A percentile compares a stretch with the other conserved stretches of the same genome.
phyloP scores from a whole-genome alignment of 345 rosid genomes.

The Laguncularia racemosa region DNA sequence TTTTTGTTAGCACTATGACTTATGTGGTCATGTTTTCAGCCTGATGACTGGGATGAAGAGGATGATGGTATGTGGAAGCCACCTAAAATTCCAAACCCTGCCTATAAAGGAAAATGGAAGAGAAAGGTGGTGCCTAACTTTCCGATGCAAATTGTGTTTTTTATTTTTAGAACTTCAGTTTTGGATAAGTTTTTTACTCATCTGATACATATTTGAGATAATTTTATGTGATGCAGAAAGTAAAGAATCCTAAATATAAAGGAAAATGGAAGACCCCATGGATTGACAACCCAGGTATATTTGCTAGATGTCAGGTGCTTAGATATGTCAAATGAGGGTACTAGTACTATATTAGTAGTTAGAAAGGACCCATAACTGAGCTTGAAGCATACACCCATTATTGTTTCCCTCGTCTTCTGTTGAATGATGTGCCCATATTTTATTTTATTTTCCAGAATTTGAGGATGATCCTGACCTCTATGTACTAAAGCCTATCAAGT shows the following conservation, averaged over 20 bases:
- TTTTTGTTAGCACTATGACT: constrained; percentile 1
- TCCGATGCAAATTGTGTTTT: not conserved
- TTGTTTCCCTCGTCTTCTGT: not conserved
- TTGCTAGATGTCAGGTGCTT: not conserved
- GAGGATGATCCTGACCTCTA: constrained; percentile 98
- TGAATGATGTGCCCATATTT: not conserved
- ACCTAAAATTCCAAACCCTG: constrained; percentile 65
- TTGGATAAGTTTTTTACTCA: no score
- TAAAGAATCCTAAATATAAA: constrained; percentile 88
- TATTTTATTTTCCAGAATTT: constrained; percentile 47
- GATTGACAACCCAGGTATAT: constrained; percentile 84
- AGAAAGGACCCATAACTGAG: no score
- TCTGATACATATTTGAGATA: no score
- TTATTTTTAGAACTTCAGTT: no score
- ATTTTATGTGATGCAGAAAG: constrained; percentile 35
- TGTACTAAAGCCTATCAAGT: constrained; percentile 77
- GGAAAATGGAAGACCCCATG: constrained; percentile 93
- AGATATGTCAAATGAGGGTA: not conserved
- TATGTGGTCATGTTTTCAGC: constrained; percentile 27
- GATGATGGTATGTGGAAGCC: constrained; percentile 65
- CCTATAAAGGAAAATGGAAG: constrained; percentile 78
- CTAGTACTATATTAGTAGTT: no score
- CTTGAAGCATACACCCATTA: no score
- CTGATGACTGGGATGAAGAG: constrained; percentile 72
- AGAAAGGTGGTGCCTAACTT: constrained; percentile 34